Conservation (phyloP, 2,329 filamentous ascomycete genomes). For the Fusarium dimerum region DNA sequence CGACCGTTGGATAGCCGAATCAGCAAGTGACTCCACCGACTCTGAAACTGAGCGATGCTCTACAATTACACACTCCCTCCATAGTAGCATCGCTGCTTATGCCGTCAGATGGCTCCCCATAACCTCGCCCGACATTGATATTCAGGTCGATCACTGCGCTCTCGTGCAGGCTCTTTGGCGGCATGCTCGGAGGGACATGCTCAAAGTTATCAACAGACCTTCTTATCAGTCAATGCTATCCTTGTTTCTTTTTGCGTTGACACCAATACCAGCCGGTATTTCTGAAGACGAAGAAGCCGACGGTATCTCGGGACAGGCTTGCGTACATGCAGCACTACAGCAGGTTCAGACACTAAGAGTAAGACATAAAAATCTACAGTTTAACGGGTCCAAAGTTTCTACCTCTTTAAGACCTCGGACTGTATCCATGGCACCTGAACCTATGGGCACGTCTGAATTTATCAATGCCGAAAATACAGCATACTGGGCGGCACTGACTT, state of each 20-base stretch:
- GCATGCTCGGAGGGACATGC: slow-evolving; percentile 38
- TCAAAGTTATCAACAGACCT: slow-evolving; percentile 41
- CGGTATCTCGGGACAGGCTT: slow-evolving; percentile 41
- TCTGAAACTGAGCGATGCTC: slow-evolving; percentile 21
- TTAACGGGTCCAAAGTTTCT: slow-evolving; percentile 42
- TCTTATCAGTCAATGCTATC: slow-evolving; percentile 44
- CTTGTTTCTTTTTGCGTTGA: slow-evolving; percentile 41
- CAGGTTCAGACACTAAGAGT: slow-evolving; percentile 42
- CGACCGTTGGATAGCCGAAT: slow-evolving; percentile 35
- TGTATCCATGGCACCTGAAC: slow-evolving; percentile 26
- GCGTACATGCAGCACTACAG: slow-evolving; percentile 42
- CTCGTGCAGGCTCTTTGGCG: slow-evolving; percentile 36
- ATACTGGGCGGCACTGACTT: slow-evolving; percentile 44
- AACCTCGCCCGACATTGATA: slow-evolving; percentile 3
- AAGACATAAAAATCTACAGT: slow-evolving; percentile 40
- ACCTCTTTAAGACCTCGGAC: slow-evolving; percentile 22
- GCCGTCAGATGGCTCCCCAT: slow-evolving; percentile 33
- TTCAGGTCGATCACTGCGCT: slow-evolving; percentile 10
- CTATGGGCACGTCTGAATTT: slow-evolving; percentile 34
- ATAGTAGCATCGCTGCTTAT: slow-evolving; percentile 31
- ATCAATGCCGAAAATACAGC: slow-evolving; percentile 40
- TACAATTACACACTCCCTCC: slow-evolving; percentile 27
- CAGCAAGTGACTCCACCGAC: not conserved
- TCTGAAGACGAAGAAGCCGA: slow-evolving; percentile 43
- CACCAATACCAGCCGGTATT: slow-evolving; percentile 41